phyloP scores from a whole-genome alignment of 2,329 filamentous ascomycete species.

The Cephalotrichum gorgonifer region DNA sequence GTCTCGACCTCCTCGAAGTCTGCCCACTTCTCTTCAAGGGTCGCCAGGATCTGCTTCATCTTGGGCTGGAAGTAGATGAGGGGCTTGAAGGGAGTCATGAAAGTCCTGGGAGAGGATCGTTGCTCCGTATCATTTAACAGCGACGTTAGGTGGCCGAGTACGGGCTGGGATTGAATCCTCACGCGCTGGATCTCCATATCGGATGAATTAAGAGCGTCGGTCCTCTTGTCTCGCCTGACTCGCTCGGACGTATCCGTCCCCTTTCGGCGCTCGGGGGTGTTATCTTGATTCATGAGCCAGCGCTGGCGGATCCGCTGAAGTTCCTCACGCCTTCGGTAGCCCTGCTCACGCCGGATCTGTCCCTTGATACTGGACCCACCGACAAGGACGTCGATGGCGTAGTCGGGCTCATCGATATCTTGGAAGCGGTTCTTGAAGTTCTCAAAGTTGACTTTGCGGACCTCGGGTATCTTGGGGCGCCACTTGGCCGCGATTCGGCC shows the following conservation, averaged over 20 bases:
- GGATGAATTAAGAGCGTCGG: conserved; percentile 11
- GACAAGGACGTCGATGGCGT: conserved; percentile 29
- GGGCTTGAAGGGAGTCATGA: conserved; percentile 28
- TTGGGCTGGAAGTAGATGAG: conserved; percentile 29
- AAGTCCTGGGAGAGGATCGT: conserved; percentile 25
- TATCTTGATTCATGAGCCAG: neutral
- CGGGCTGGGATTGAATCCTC: conserved; percentile 28
- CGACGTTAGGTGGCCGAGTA: conserved; percentile 26
- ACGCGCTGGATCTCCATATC: conserved; percentile 22
- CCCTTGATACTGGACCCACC: conserved; percentile 19
- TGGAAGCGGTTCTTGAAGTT: conserved; percentile 30
- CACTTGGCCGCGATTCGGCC: neutral
- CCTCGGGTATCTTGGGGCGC: conserved; percentile 6
- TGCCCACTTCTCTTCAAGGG: conserved; percentile 29
- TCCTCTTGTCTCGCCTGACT: conserved; percentile 11
- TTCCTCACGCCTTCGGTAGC: conserved; percentile 23
- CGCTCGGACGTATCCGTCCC: conserved; percentile 5
- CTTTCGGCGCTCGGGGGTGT: conserved; percentile 11
- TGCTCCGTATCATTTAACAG: conserved; percentile 24
- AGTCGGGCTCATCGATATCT: conserved; percentile 20
- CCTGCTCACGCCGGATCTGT: conserved; percentile 28
- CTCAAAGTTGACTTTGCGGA: conserved; percentile 30
- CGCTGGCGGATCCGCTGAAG: conserved; percentile 19
- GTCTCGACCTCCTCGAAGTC: conserved; percentile 21
- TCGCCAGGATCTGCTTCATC: conserved; percentile 25